Evolutionary conservation across 192 early-diverging fungal species (phyloP).

Genomic region (Backusella westeae): DNA sequence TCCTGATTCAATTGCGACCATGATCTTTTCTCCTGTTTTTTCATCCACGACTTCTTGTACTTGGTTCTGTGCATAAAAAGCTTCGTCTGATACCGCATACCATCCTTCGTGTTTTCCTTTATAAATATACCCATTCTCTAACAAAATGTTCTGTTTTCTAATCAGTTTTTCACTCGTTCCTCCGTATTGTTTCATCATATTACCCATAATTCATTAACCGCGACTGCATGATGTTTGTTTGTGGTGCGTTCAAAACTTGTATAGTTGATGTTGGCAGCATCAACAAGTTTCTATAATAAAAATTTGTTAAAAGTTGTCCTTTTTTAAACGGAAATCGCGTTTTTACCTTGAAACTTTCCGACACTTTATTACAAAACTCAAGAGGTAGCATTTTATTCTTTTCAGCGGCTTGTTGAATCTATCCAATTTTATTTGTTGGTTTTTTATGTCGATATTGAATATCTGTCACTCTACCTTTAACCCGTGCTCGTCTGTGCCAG

Average conservation of each 20-base stretch:
- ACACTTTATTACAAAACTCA: slow-evolving; percentile 78
- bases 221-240: slow-evolving; percentile 63
- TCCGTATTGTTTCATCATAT: neutral
- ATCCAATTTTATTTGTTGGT: neutral
- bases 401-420: slow-evolving; percentile 90
- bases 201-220: slow-evolving; percentile 80
- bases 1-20: slow-evolving; percentile 80
- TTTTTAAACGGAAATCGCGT: neutral
- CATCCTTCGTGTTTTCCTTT: slow-evolving; percentile 90
- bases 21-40: slow-evolving; percentile 47
- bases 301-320: no score
- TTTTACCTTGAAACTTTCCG: slow-evolving; percentile 59
- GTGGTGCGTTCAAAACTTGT: slow-evolving; percentile 90
- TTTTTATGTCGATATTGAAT: neutral
- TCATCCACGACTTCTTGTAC: slow-evolving; percentile 60
- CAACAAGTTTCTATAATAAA: slow-evolving; percentile 53
- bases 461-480: slow-evolving; percentile 62
- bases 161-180: neutral
- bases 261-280: slow-evolving; percentile 68
- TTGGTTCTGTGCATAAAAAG: slow-evolving; percentile 77
- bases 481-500: slow-evolving; percentile 97
- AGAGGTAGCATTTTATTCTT: slow-evolving; percentile 55
- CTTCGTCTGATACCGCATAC: slow-evolving; percentile 96
- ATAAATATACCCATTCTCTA: slow-evolving; percentile 77
- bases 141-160: slow-evolving; percentile 48